Evolutionary conservation across 108 stramenopile genomes (phyloP).

Genomic region (Conticribra weissflogii): DNA sequence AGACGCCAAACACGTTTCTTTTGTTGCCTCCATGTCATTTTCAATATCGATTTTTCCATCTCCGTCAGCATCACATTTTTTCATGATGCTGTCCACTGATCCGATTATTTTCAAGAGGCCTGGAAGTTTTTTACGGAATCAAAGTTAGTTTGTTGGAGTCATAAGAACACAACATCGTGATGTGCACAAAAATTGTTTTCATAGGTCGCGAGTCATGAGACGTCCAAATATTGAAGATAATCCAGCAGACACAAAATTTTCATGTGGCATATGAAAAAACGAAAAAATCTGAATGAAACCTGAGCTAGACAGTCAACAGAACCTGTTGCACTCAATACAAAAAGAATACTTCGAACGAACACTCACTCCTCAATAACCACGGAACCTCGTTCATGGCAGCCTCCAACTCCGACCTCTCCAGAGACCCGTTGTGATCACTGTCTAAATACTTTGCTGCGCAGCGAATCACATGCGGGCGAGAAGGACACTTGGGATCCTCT

Average conservation of each 20-base stretch:
- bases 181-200: no score
- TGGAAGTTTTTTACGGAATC: slow-evolving; percentile 63
- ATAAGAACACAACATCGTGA: no score
- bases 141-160: slow-evolving; percentile 57
- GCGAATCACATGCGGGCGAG: slow-evolving; percentile 74
- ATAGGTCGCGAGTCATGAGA: no score
- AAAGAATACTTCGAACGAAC: not conserved
- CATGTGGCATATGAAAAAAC: not conserved
- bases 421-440: slow-evolving; percentile 70
- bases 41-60: slow-evolving; percentile 77
- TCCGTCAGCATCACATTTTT: slow-evolving; percentile 58
- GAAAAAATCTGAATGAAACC: not conserved
- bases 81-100: slow-evolving; percentile 39
- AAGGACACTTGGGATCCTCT: slow-evolving; percentile 73
- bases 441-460: slow-evolving; percentile 80
- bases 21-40: slow-evolving; percentile 78
- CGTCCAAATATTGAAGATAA: no score
- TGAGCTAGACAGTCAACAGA: slow-evolving; percentile 10
- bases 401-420: slow-evolving; percentile 77
- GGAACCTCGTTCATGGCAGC: slow-evolving; percentile 64
- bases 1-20: slow-evolving; percentile 78
- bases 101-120: slow-evolving; percentile 53
- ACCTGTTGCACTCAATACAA: not conserved
- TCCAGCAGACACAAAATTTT: not conserved
- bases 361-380: slow-evolving; percentile 59